phyloP scores from a whole-genome alignment of 208 protist genomes.

The Jaenimonas drosophilae region DNA sequence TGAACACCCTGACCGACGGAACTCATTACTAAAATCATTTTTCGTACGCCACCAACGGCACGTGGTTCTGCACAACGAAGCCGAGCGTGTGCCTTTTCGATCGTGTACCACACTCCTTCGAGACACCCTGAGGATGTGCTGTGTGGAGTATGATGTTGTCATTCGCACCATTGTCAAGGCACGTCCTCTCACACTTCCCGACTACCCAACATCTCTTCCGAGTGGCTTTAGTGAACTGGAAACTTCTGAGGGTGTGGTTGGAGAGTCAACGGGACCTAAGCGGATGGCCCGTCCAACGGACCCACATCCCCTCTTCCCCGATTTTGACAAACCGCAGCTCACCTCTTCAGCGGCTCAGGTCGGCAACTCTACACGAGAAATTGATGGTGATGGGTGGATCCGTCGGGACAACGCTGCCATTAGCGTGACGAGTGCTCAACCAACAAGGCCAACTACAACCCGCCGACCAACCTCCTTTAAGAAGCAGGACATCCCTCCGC shows the following conservation, averaged over 20 bases:
- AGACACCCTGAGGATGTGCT: conserved; percentile 22
- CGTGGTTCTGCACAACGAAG: conserved; percentile 44
- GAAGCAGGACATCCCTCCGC: conserved; percentile 19
- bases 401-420: conserved; percentile 1
- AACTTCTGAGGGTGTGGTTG: too few species aligned
- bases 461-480: conserved; percentile 7
- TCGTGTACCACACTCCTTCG: conserved; percentile 19
- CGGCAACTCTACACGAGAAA: conserved; percentile 2
- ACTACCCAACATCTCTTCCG: conserved; percentile 3
- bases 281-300: conserved; percentile 29
- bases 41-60: conserved; percentile 21
- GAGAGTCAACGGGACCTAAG: background rate
- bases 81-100: conserved; percentile 29
- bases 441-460: background rate
- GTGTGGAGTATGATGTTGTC: conserved; percentile 40
- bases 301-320: conserved; percentile 42
- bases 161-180: conserved; percentile 23
- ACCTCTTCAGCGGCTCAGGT: too few species aligned
- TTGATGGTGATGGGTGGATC: conserved; percentile 30
- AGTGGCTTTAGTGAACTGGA: too few species aligned
- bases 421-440: background rate
- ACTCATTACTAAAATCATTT: conserved; percentile 15
- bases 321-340: too few species aligned
- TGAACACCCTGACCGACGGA: background rate
- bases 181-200: conserved; percentile 7